Evolutionary conservation across 148 eudicot genomes (phyloP).

Genomic region (Polygonum maritimum): DNA sequence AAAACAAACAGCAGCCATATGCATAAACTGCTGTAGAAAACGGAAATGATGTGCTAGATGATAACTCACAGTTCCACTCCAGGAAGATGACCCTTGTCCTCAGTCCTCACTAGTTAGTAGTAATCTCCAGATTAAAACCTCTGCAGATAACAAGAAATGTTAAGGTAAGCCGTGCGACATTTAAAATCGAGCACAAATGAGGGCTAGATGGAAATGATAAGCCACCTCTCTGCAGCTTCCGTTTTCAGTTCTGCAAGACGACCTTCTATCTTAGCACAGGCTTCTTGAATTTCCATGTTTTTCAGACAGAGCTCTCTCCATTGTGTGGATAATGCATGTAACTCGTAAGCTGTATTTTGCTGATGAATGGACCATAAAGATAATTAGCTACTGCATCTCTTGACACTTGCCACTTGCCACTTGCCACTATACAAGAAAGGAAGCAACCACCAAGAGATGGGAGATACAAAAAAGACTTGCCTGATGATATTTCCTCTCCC

Average conservation of each 20-base stretch:
- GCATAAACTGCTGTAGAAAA: not conserved
- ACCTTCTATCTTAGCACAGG: slow-evolving; percentile 51
- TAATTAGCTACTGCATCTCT: not conserved
- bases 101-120: not conserved
- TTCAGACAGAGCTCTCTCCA: slow-evolving; percentile 91
- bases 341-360: slow-evolving; percentile 92
- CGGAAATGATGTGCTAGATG: not conserved
- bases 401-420: not conserved
- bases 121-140: not conserved
- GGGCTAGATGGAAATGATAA: not conserved
- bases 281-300: slow-evolving; percentile 76
- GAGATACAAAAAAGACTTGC: slow-evolving; percentile 18
- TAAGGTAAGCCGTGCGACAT: not conserved
- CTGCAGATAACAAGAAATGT: not conserved
- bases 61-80: not conserved
- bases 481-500: slow-evolving; percentile 94
- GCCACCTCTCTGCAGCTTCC: slow-evolving; percentile 69
- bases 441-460: not conserved
- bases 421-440: not conserved
- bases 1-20: not conserved
- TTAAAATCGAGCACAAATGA: slow-evolving; percentile 2
- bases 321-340: slow-evolving; percentile 76
- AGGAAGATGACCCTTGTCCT: slow-evolving; percentile 1
- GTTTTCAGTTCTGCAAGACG: slow-evolving; percentile 43
- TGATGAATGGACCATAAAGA: slow-evolving; percentile 25